Base-by-base conservation (phyloP, 805 yeast species). In the Zygotorulaspora danielsina region DNA sequence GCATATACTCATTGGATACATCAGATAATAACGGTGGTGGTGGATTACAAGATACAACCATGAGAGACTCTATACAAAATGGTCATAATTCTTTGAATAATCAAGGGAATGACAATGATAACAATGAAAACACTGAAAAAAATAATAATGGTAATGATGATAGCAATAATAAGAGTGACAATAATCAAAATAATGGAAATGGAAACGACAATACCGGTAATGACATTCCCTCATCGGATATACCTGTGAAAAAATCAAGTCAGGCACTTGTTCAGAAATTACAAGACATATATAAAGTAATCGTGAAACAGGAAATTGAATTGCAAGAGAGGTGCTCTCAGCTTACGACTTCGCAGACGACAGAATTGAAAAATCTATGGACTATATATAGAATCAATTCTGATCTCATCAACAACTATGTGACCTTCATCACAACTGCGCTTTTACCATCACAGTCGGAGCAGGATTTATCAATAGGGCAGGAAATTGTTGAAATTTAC, bases 401-500 rank as follows among this genome's bases (percentile, higher is more conserved):
- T 12, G 78, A 78, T 21, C 61, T 84, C 26, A 64, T 83, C 41
- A 84, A 84, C 57, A 76, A 81, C 50, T 84, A 83, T 54, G 78
- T 80, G 45, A 87, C 82, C 49, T 83, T 83, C 50, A 59, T 83
- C 28, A 72, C 81, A 10, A 79, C 84, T 13, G 85, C 89, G 1
- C 66, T 82, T 45, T 75, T 80, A 35, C 87, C 88, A 12, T 80
- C 83, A 22, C 80, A 78, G 55, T 78, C 88, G 8, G 52, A 49
- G 32, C 63, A 57, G 29, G 65, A 61, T 41, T 42, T 58, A 12
- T 33, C 53, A 6, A 61, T 63, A 2, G 93, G 93, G 2, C 79
- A 78, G 54, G 85, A 83, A 49, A 76, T 84, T 34, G 84, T 84
- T 6, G 82, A 81, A 47, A 75, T 82, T 28, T 84, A 84, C 58